These are phyloP conservation scores for Cryptosporidium muris DNA, from an alignment of 169 alveolate genomes.

Conservation along the genomic window DNA sequence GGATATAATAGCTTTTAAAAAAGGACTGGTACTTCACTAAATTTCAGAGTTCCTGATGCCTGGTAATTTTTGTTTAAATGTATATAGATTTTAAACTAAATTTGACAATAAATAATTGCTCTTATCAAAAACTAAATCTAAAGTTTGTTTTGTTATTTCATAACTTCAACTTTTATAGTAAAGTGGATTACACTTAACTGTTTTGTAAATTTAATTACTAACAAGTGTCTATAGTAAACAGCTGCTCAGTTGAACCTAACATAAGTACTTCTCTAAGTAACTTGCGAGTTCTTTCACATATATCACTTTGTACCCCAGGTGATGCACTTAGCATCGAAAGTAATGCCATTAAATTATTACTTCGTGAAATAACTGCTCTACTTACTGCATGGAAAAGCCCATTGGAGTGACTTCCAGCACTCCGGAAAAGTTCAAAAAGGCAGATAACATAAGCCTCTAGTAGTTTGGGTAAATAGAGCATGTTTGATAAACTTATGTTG, in stretches of 20 bases:
- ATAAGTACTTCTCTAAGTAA: constrained; percentile 50
- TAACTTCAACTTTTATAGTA: no score
- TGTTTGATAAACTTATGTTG: constrained; percentile 24
- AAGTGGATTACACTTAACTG: no score
- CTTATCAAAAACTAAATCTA: no score
- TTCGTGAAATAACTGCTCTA: constrained; percentile 28
- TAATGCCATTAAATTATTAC: constrained; percentile 14
- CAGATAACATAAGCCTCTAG: constrained; percentile 58
- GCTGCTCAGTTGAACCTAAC: constrained; percentile 53
- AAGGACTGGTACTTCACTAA: no score
- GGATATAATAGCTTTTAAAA: no score
- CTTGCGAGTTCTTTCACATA: constrained; percentile 34
- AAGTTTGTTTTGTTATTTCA: no score
- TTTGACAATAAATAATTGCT: no score
- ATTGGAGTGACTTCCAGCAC: constrained; percentile 6
- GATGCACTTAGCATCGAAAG: constrained; percentile 26
- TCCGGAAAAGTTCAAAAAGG: constrained; percentile 48
- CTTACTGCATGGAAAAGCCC: constrained; percentile 39
- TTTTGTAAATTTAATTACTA: neutral
- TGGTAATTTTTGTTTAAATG: no score
- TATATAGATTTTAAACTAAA: no score
- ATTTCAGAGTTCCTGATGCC: no score
- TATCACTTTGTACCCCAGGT: neutral
- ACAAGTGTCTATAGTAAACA: constrained; percentile 17
- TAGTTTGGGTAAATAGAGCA: constrained; percentile 36